Base-by-base conservation (phyloP, 768 basidiomycete genomes). In the Russula abietina region DNA sequence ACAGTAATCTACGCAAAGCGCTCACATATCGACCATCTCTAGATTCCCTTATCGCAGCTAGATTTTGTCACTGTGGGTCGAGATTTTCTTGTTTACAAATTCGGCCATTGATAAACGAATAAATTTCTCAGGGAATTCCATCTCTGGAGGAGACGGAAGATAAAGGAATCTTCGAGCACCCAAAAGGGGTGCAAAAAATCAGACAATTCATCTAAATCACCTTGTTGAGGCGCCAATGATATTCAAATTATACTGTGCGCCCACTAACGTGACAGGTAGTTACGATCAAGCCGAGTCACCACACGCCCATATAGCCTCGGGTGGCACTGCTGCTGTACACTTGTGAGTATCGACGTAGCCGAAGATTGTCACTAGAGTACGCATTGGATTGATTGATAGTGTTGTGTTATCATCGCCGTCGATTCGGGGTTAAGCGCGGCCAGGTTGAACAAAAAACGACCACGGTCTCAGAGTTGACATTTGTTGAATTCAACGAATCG, bases 71-170 rank as follows among this genome's bases (percentile, higher is more conserved):
- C 66, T 17, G 66, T 65, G 52, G 30, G 66, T 55, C 45, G 17
- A 39, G 11, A 53, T 32, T 36, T 55, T 19, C 16, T 22, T 3
- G 4, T 22, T 14, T 17, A 16, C 16, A 14, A 39, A 39, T 39
- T 39, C 16, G 6, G 6, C 11, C 26, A 10, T 36, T 30, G 24
- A 43, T 11, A 24, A 24, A n/a, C 49, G 36, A 60, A 46, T 17
- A 3, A 11, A 7, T n/a, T 28, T 36, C 10, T 14, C 45, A 67
- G 66, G 63, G 64, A 12, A 67, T 67, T 14, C 66, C 66, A 24
- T 51, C 59, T 12, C 10, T 61, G 22, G 66, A 65, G 36, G 66
- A 67, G 56, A 67, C 66, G 11, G 66, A 67, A 52, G 66, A 58
- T 4, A 65, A 52, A 2, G 63, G 38, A 7, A 30, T 54, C 30